phyloP scores from a whole-genome alignment of 257 asterid genomes.

The Prunella vulgaris region DNA sequence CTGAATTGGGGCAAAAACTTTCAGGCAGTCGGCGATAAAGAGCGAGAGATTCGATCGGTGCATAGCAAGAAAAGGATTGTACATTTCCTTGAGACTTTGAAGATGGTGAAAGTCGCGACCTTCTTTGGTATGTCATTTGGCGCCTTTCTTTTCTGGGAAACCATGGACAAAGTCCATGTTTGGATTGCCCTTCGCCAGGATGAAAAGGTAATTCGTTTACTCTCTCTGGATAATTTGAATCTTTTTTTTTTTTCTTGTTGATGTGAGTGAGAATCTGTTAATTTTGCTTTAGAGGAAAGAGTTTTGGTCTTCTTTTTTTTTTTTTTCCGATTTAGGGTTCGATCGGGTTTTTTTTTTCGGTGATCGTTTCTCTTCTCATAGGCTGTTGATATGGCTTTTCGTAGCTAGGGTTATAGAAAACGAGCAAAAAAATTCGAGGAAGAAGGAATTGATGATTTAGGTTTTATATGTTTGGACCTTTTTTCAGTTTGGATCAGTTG shows the following conservation, averaged over 20 bases:
- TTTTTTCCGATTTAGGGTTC: slow-evolving; percentile 9
- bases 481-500: background rate
- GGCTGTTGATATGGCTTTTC: background rate
- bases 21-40: background rate
- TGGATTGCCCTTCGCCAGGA: slow-evolving; percentile 92
- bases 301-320: too few relatives aligned
- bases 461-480: background rate
- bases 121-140: slow-evolving; percentile 74
- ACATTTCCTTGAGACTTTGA: slow-evolving; percentile 15
- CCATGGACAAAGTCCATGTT: slow-evolving; percentile 85
- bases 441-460: background rate
- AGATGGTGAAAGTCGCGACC: slow-evolving; percentile 72
- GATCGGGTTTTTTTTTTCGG: background rate
- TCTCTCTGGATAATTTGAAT: background rate
- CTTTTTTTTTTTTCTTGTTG: background rate
- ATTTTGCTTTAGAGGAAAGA: background rate
- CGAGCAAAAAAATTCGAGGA: background rate
- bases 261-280: background rate
- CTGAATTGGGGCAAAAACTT: background rate
- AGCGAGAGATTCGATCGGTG: background rate
- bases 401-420: background rate
- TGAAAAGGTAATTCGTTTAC: slow-evolving; percentile 47
- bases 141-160: slow-evolving; percentile 81
- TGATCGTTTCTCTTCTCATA: background rate
- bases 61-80: background rate